Base-by-base conservation (phyloP, 176 grass and related monocot species). In the Hyparrhenia diplandra region DNA sequence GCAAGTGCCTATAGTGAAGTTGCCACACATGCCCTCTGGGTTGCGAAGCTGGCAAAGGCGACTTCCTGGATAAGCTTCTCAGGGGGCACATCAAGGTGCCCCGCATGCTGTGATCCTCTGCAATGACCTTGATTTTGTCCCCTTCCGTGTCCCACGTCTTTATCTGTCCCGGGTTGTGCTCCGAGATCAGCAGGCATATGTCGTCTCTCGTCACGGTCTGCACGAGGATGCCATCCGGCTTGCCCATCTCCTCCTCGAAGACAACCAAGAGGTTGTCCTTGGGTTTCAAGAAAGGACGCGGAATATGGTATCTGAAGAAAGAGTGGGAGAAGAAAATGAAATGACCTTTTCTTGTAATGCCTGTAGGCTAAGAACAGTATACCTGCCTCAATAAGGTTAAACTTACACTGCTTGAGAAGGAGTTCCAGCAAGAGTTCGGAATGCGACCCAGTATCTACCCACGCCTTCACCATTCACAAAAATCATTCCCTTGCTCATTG, bases 221-320 rank as follows among this genome's bases (percentile, higher is more conserved):
- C 61, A 93, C 45, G 16, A 76, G 72, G 47, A 98, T 91, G 69
- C 79, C 95, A 18, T 86, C 82, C 18, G 88, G 86, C 64, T 84
- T 98, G 59, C 95, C 95, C 9, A 74, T n/a, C 11, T 94, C 84
- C 84, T 98, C 95, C 88, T 98, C 95, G 30, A 91, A 98, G 58
- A 98, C 16, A 18, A 98, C 90, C 76, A 98, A 51, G 4, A 89
- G 88, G 75, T 98, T 98, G 75, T 87, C 74, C 70, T 92, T 91
- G 40, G 87, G 39, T 80, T 97, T 97, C 66, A 97, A 77, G 83
- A 83, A 97, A 21, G 83, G 13, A 1, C 95, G 92, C 1, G 95
- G 95, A 43, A 94, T 55, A 58, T 94, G 90, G 60, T 98, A 98
- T 4, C 95, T 94, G 31, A 73, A 82, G 18, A 25, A 21, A 64